Base-by-base conservation (phyloP, 116 monocot genomes). In the Phalaenopsis hybrid region DNA sequence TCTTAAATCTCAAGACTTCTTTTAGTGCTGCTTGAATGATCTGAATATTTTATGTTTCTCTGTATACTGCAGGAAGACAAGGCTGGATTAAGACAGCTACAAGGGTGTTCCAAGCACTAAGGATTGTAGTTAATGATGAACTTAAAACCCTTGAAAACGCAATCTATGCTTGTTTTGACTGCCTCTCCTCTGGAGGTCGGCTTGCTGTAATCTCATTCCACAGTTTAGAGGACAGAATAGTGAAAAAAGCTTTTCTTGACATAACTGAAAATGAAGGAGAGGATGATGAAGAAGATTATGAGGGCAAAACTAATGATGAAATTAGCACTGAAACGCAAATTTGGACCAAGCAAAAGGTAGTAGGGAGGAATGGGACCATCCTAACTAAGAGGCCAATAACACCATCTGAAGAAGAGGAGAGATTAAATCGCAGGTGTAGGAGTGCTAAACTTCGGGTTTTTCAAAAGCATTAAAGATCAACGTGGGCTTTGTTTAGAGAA, bases 171-270 rank as follows among this genome's bases (percentile, higher is more conserved):
- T 37, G 37, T 37, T 37, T 37, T 37, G 37, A 37, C 3, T 3
- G 37, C 37, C 37, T 37, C 37, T 37, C 37, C 37, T 37, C 2
- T 3, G 37, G 37, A 37, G 37, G 37, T 37, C 37, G 37, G 3
- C 37, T 37, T 37, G 37, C 3, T 37, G 37, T 98, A 21, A 92
- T 98, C 67, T 95, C 98, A 59, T 98, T 98, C 82, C 98, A 98
- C 84, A 98, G 98, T 80, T 86, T 98, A 78, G 98, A 98, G 81
- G 98, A 98, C 67, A 91, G 98, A 78, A 95, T 95, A 16, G 98
- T 98, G 49, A 98, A 98, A 77, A 86, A 92, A 17, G 87, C 95
- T 51, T 98, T 95, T 85, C 95, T 98, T 25, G 84, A 90, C 58
- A 80, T 98, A 31, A 90, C 93, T 48, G 75, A 78, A 21, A 79